Evolutionary conservation across 305 asterid species (phyloP).

Genomic region (Plantago rigida): DNA sequence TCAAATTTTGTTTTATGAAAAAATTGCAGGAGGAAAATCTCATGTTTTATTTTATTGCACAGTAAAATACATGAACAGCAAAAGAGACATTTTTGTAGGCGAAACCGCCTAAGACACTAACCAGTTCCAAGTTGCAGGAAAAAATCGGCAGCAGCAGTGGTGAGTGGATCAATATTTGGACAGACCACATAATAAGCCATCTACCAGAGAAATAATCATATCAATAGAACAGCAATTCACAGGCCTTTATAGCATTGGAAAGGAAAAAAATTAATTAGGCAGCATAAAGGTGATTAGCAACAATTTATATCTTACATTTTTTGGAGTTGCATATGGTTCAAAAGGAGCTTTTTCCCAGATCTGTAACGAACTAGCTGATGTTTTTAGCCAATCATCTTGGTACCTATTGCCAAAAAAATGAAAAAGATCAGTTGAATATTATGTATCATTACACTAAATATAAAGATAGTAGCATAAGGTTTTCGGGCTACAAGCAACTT

Average conservation of each 20-base stretch:
- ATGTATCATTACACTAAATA: slow-evolving; percentile 14
- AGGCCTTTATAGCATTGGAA: slow-evolving; percentile 18
- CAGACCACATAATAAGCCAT: slow-evolving; percentile 90
- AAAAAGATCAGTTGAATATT: slow-evolving; percentile 26
- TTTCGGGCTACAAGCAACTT: background rate
- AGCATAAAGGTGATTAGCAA: slow-evolving; percentile 9
- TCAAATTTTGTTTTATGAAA: slow-evolving; percentile 1
- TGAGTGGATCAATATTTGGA: slow-evolving; percentile 93
- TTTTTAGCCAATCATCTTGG: slow-evolving; percentile 99
- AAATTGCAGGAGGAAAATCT: background rate
- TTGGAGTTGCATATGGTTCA: slow-evolving; percentile 92
- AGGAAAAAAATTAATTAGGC: background rate
- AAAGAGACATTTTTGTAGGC: background rate
- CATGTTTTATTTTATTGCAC: background rate
- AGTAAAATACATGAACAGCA: slow-evolving; percentile 7
- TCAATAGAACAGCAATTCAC: slow-evolving; percentile 18
- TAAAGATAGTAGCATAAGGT: background rate
- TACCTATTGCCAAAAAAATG: slow-evolving; percentile 43
- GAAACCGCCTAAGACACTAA: slow-evolving; percentile 30
- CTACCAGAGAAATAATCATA: slow-evolving; percentile 39
- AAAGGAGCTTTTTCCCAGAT: slow-evolving; percentile 99
- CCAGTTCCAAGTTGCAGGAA: slow-evolving; percentile 99
- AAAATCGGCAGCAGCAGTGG: slow-evolving; percentile 84
- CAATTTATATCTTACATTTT: slow-evolving; percentile 53
- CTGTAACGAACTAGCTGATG: slow-evolving; percentile 75